phyloP scores from a whole-genome alignment of 768 basidiomycete genomes.

The Tulasnella calospora region DNA sequence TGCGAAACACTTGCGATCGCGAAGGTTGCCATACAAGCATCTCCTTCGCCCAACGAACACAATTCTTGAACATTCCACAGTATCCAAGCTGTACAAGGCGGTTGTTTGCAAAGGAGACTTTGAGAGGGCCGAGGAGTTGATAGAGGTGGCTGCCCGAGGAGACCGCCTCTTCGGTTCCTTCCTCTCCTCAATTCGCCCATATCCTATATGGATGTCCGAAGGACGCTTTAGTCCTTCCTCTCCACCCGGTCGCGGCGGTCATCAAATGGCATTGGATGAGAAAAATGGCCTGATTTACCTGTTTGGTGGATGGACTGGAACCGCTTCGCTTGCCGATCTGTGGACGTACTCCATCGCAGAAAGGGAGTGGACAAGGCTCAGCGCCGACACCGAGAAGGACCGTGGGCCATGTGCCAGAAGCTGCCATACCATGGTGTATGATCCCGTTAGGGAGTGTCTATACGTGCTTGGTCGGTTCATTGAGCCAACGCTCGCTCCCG shows the following conservation, averaged over 20 bases:
- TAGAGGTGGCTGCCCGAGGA: conserved; percentile 45
- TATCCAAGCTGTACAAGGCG: conserved; percentile 58
- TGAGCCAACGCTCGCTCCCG: conserved; percentile 28
- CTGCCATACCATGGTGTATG: conserved; percentile 81
- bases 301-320: conserved; percentile 75
- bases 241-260: conserved; percentile 67
- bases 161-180: conserved; percentile 60
- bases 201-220: conserved; percentile 53
- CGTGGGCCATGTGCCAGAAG: conserved; percentile 67
- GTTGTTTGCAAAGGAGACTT: conserved; percentile 67
- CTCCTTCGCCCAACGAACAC: conserved; percentile 54
- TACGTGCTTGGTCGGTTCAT: conserved; percentile 60
- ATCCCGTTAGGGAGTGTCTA: conserved; percentile 61
- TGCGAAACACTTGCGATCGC: conserved; percentile 71
- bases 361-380: conserved; percentile 59
- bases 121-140: conserved; percentile 50
- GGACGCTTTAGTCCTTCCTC: conserved; percentile 33
- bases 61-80: conserved; percentile 62
- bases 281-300: conserved; percentile 61
- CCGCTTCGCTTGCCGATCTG: conserved; percentile 68
- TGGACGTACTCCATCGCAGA: conserved; percentile 63
- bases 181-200: conserved; percentile 54
- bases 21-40: conserved; percentile 58
- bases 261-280: conserved; percentile 75
- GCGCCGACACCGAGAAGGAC: conserved; percentile 51